Conservation (phyloP, 2,329 filamentous ascomycete genomes). For the Venturia nashicola region DNA sequence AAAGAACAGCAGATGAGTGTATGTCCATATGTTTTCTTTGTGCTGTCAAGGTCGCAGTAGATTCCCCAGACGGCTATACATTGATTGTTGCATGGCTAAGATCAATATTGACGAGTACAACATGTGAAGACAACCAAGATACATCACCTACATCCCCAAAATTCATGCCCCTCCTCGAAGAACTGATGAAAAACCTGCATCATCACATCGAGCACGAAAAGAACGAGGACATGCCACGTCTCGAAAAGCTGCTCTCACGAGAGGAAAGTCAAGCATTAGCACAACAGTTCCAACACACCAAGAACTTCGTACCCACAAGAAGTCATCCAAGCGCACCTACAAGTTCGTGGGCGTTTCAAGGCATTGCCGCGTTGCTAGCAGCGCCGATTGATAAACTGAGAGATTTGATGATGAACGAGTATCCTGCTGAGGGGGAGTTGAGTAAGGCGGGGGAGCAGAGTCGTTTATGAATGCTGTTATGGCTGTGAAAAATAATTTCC, state of each 20-base stretch:
- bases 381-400: not conserved
- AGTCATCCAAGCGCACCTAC: constrained; percentile 10
- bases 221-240: constrained; percentile 15
- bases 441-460: not conserved
- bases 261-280: constrained; percentile 13
- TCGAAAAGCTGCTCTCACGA: constrained; percentile 13
- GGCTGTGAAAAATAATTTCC: not conserved
- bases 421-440: not conserved
- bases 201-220: constrained; percentile 15
- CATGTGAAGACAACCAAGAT: not conserved
- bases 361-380: not conserved
- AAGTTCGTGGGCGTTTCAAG: not conserved
- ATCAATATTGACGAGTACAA: too few species aligned
- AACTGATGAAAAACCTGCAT: constrained; percentile 13
- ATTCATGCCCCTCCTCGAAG: constrained; percentile 13
- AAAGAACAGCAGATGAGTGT: constrained; percentile 12
- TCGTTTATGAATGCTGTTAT: not conserved
- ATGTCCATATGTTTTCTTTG: not conserved
- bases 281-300: constrained; percentile 13
- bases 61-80: too few species aligned
- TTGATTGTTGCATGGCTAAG: too few species aligned
- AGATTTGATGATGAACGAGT: constrained; percentile 4
- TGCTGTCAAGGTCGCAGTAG: not conserved
- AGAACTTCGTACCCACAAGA: constrained; percentile 14
- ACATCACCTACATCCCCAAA: constrained; percentile 4